Base-by-base conservation (phyloP, 2,329 filamentous ascomycete genomes). In the Akanthomyces muscarius region DNA sequence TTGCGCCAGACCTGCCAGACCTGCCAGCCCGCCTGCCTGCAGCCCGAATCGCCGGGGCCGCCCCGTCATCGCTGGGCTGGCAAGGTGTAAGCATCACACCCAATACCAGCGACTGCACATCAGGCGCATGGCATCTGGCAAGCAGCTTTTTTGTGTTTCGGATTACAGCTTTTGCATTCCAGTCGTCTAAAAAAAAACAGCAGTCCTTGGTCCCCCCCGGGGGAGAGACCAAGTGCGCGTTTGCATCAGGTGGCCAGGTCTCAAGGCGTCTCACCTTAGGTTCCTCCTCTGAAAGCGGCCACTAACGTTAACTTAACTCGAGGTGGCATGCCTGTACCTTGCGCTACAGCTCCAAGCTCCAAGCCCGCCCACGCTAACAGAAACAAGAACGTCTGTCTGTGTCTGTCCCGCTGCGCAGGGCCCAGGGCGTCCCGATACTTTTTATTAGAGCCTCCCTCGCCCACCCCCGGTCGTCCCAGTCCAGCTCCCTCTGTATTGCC, bases 361-460 rank as follows among this genome's bases (percentile, higher is more conserved):
- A 52, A 7, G 25, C 14, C 14, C 18, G 30, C n/a, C 25, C 28
- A 13, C 33, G 33, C 33, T 36, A 36, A 36, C 5, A 36, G 10
- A 8, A 36, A 36, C 8, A 36, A 36, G 33, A 36, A 36, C 33
- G 33, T 11, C 33, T 11, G 33, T 36, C 8, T 7, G 5, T 7
- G 21, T 36, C 8, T 7, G 5, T 7, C 11, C 45, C 45, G 45
- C 13, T 28, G 50, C 44, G 41, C 23, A 11, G 42, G 42, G 13
- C 3, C 41, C 53, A 56, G 41, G 53, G 53, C 53, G 41, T 41
- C 28, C n/a, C 1, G 16, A 21, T 47, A 5, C 16, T 8, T 30
- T 42, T 51, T 59, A 59, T 59, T 59, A 59, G 45, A 48, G 28
- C 55, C 55, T 58, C 55, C 56, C 56, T 59, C 56, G 33, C 47